phyloP scores from a whole-genome alignment of 345 rosid genomes.

The Eucalyptus virginea region DNA sequence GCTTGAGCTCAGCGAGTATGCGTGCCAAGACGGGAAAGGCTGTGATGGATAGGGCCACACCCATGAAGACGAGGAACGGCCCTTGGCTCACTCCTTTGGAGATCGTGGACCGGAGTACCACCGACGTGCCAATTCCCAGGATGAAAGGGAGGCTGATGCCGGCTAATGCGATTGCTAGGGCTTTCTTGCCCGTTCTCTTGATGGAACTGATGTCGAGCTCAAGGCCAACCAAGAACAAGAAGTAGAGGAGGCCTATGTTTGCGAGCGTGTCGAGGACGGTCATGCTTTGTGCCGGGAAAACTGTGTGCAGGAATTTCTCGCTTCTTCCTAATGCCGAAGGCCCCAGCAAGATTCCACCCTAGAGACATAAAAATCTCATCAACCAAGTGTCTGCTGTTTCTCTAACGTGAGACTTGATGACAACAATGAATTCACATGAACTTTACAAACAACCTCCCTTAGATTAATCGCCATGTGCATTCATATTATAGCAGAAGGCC shows the following conservation, averaged over 20 bases:
- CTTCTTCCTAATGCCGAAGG: slow-evolving; percentile 75
- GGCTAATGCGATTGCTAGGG: slow-evolving; percentile 44
- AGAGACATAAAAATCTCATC: neutral
- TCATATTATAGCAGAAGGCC: neutral
- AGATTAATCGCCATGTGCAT: neutral
- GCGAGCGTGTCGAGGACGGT: slow-evolving; percentile 76
- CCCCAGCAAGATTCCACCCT: slow-evolving; percentile 85
- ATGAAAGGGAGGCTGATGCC: slow-evolving; percentile 64
- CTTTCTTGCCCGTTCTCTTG: slow-evolving; percentile 48
- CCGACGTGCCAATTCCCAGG: slow-evolving; percentile 55
- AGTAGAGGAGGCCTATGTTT: slow-evolving; percentile 66
- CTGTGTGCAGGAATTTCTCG: slow-evolving; percentile 23
- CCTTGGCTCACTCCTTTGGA: slow-evolving; percentile 25
- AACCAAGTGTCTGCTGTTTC: neutral
- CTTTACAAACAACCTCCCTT: neutral
- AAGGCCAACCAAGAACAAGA: slow-evolving; percentile 72
- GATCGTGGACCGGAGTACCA: slow-evolving; percentile 42
- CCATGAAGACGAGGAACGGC: slow-evolving; percentile 47
- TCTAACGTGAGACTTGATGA: neutral
- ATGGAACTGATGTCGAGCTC: slow-evolving; percentile 58
- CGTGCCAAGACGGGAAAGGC: slow-evolving; percentile 40
- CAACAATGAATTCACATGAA: neutral
- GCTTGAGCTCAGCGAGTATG: slow-evolving; percentile 36
- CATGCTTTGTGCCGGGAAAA: slow-evolving; percentile 46
- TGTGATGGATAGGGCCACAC: slow-evolving; percentile 35